These are phyloP conservation scores for Colletotrichum chlorophyti DNA, from an alignment of 2,329 filamentous ascomycete genomes.

Conservation along the genomic window DNA sequence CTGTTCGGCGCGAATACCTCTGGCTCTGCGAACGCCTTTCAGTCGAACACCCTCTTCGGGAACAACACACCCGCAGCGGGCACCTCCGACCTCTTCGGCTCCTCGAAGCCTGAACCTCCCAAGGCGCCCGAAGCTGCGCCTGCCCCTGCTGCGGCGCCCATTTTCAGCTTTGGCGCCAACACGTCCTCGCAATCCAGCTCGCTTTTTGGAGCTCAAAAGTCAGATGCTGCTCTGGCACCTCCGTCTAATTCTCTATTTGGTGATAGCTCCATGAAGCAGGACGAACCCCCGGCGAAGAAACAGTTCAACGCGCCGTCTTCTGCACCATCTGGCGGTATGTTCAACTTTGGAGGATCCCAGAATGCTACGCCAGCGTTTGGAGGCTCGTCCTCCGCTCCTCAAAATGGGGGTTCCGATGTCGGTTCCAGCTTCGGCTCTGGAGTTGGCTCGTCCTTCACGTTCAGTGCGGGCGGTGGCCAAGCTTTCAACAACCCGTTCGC, in stretches of 20 bases:
- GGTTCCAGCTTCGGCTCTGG: constrained; percentile 40
- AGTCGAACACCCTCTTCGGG: constrained; percentile 30
- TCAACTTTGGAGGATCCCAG: constrained; percentile 46
- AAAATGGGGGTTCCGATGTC: constrained; percentile 19
- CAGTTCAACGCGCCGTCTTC: constrained; percentile 42
- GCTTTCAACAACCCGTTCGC: constrained; percentile 50
- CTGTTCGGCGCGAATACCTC: constrained; percentile 31
- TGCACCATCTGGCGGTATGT: constrained; percentile 37
- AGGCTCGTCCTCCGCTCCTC: constrained; percentile 13
- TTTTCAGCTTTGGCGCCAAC: constrained; percentile 42
- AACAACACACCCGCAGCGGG: constrained; percentile 31
- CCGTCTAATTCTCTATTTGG: constrained; percentile 43
- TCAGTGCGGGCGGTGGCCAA: constrained; percentile 32
- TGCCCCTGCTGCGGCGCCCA: constrained; percentile 33
- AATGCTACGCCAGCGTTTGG: constrained; percentile 30
- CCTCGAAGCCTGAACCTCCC: constrained; percentile 7
- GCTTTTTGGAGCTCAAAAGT: constrained; percentile 44
- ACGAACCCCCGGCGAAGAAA: constrained; percentile 43
- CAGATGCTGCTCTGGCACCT: constrained; percentile 36
- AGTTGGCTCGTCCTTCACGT: constrained; percentile 31
- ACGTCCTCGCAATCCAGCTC: constrained; percentile 40
- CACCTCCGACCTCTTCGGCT: constrained; percentile 40
- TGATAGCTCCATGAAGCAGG: constrained; percentile 51
- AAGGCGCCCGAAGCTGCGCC: constrained; percentile 10
- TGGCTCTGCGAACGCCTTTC: constrained; percentile 20